A percentile compares a stretch with the other conserved stretches of the same genome.
phyloP scores from a whole-genome alignment of 345 rosid species.

The Bretschneidera sinensis region DNA sequence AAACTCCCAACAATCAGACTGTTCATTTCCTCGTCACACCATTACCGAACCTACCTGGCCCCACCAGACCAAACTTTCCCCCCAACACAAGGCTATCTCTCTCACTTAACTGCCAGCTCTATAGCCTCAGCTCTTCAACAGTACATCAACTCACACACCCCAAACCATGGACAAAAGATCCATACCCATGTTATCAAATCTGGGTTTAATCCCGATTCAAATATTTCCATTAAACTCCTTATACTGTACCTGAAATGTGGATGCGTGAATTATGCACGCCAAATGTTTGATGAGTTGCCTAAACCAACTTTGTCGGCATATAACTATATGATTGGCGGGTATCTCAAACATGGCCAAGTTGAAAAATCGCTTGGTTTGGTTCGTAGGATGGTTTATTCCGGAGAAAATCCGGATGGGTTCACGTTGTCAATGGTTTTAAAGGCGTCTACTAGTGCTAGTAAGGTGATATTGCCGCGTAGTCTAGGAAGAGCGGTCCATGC shows the following conservation, averaged over 20 bases:
- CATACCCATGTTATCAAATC: slow-evolving; percentile 61
- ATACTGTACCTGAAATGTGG: slow-evolving; percentile 55
- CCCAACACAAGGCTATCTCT: too few species aligned
- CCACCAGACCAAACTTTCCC: slow-evolving; percentile 13
- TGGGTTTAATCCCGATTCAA: slow-evolving; percentile 51
- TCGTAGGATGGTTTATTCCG: slow-evolving; percentile 40
- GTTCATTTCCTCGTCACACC: slow-evolving; percentile 9
- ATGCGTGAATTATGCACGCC: slow-evolving; percentile 48
- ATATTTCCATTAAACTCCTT: slow-evolving; percentile 64
- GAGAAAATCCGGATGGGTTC: slow-evolving; percentile 65
- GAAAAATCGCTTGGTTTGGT: slow-evolving; percentile 39
- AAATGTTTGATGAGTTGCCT: slow-evolving; percentile 72
- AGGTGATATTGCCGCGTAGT: slow-evolving; percentile 24
- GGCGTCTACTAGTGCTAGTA: slow-evolving; percentile 47
- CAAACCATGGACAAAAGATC: slow-evolving; percentile 56
- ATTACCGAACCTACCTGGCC: neutral
- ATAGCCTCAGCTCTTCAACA: slow-evolving; percentile 61
- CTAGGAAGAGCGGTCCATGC: slow-evolving; percentile 55
- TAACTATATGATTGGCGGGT: slow-evolving; percentile 72
- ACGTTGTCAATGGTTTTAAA: slow-evolving; percentile 82
- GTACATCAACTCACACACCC: slow-evolving; percentile 55
- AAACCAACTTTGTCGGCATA: slow-evolving; percentile 67
- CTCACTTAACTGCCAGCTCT: slow-evolving; percentile 21
- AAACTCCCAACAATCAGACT: too few species aligned
- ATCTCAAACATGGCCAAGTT: slow-evolving; percentile 40